Conservation (phyloP, 2,329 filamentous ascomycete species). For the Penicillium sp. region DNA sequence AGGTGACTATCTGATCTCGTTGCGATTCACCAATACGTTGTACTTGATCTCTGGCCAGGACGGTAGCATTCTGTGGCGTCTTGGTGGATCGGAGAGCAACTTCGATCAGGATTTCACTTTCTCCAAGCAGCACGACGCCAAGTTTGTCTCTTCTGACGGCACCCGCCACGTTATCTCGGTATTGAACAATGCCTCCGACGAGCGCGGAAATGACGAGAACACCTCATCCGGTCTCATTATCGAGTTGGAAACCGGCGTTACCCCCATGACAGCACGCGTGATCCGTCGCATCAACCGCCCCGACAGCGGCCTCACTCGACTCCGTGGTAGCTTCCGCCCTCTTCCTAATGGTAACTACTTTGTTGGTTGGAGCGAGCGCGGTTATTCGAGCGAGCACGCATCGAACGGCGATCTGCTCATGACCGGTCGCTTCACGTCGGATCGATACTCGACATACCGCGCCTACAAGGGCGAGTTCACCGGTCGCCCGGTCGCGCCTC, state of each 20-base stretch:
- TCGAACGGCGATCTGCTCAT: slow-evolving; percentile 38
- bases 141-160: slow-evolving; percentile 31
- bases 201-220: slow-evolving; percentile 29
- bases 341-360: slow-evolving; percentile 42
- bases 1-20: slow-evolving; percentile 45
- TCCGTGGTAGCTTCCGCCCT: slow-evolving; percentile 39
- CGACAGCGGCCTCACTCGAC: slow-evolving; percentile 34
- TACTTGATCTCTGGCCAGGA: slow-evolving; percentile 43
- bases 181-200: slow-evolving; percentile 38
- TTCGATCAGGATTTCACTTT: slow-evolving; percentile 38
- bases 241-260: slow-evolving; percentile 29
- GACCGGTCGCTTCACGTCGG: slow-evolving; percentile 38
- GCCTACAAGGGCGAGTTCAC: slow-evolving; percentile 42
- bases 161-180: slow-evolving; percentile 36
- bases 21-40: slow-evolving; percentile 41
- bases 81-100: slow-evolving; percentile 37
- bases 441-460: slow-evolving; percentile 43
- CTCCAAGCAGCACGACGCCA: slow-evolving; percentile 41
- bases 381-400: slow-evolving; percentile 40
- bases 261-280: slow-evolving; percentile 32
- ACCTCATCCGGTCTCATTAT: slow-evolving; percentile 35
- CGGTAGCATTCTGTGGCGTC: slow-evolving; percentile 42
- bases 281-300: slow-evolving; percentile 36
- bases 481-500: slow-evolving; percentile 35
- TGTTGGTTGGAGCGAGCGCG: slow-evolving; percentile 39